Conservation (phyloP, 768 basidiomycete genomes). For the Termitomyces sp. region DNA sequence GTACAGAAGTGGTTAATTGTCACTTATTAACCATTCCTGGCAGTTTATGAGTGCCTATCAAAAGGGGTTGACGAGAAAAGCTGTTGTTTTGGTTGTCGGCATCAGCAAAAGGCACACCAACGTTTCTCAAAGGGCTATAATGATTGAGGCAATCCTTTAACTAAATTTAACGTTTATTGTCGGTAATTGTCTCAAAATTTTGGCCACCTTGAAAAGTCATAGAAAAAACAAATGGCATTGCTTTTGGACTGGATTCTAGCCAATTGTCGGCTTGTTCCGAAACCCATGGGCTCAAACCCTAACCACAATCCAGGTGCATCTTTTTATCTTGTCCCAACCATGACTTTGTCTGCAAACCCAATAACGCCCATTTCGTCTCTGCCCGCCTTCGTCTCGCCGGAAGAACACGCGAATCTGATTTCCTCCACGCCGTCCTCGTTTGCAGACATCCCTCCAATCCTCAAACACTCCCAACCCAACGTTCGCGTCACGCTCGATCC, state of each 20-base stretch:
- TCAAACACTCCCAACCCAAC: slow-evolving; percentile 68
- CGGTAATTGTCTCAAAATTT: background rate
- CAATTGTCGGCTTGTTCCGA: background rate
- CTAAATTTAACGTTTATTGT: background rate
- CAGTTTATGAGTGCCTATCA: background rate
- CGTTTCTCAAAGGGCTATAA: background rate
- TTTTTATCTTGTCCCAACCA: background rate
- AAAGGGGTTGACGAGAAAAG: too few relatives aligned
- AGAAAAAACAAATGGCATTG: too few relatives aligned
- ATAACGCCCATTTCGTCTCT: slow-evolving; percentile 29
- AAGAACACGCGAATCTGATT: slow-evolving; percentile 63
- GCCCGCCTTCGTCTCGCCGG: slow-evolving; percentile 38
- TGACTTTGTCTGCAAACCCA: slow-evolving; percentile 21
- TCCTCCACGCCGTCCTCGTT: slow-evolving; percentile 85
- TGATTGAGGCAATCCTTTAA: background rate
- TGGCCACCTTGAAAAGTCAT: background rate
- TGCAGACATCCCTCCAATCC: slow-evolving; percentile 75
- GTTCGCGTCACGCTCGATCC: slow-evolving; percentile 72
- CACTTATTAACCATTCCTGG: background rate
- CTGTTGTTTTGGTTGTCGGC: background rate
- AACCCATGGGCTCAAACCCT: slow-evolving; percentile 4
- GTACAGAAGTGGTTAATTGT: background rate
- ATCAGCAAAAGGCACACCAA: background rate
- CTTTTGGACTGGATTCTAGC: too few relatives aligned
- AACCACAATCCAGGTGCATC: slow-evolving; percentile 15